Conservation (phyloP, 495 filamentous ascomycete species). For the Lepraria neglecta region DNA sequence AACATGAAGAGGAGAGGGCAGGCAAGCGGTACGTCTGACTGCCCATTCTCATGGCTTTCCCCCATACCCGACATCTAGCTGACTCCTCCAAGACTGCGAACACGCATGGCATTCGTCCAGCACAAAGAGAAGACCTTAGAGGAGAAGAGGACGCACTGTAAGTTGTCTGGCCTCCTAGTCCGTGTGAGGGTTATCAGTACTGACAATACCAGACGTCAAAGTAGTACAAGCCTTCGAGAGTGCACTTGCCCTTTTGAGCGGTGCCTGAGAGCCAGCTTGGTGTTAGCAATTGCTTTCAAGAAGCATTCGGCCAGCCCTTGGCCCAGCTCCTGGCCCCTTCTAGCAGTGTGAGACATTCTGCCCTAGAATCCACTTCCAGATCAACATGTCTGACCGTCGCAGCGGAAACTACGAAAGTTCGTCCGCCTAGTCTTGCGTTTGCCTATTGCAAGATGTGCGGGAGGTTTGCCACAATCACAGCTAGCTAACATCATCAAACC, state of each 20-base stretch:
- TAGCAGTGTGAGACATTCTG: too few relatives aligned
- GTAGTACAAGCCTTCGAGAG: constrained; percentile 78
- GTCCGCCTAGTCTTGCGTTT: too few relatives aligned
- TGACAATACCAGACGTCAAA: constrained; percentile 61
- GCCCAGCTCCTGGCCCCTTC: too few relatives aligned
- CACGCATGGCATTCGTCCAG: constrained; percentile 66
- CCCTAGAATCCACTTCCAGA: too few relatives aligned
- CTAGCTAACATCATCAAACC: too few relatives aligned
- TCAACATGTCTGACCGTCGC: too few relatives aligned
- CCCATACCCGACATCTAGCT: neutral
- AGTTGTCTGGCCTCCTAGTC: constrained; percentile 29
- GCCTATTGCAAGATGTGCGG: too few relatives aligned
- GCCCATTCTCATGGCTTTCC: neutral
- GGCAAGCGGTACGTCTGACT: constrained; percentile 50
- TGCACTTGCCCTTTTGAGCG: constrained; percentile 60
- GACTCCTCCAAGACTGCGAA: constrained; percentile 54
- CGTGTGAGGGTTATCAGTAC: too few relatives aligned
- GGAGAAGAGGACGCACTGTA: constrained; percentile 70
- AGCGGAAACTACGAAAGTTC: too few relatives aligned
- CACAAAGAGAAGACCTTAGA: constrained; percentile 59
- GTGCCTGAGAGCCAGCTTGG: neutral
- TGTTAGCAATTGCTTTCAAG: neutral
- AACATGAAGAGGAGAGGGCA: constrained; percentile 64
- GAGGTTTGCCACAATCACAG: too few relatives aligned
- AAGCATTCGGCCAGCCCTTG: too few relatives aligned